Evolutionary conservation across 2,329 filamentous ascomycete genomes (phyloP), one percentile per base, ranked within the genome.

Genomic region (Diplodia intermedia): DNA sequence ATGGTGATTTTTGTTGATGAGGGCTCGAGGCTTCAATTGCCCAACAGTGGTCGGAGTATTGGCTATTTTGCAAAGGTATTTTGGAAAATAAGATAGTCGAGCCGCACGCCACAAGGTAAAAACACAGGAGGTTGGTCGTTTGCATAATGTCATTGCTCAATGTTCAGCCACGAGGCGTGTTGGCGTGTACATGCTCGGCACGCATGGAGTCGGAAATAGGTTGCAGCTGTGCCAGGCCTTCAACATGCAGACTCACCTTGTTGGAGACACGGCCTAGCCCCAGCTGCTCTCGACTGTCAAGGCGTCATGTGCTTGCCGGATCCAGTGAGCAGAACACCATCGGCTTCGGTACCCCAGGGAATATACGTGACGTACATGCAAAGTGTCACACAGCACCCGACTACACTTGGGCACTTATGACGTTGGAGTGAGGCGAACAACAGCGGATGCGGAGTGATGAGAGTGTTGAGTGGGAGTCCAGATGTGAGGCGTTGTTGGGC

Each of bases 391-490:
- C n/a, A 31, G 38, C 36, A 38, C 38, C 36, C 43, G 29, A 38
- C 5, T 47, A 40, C 60, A 26, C n/a, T 40, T 20, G 47, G 7
- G 60, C 31, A 23, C 23, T 33, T 33, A 18, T 43, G 5, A 29
- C 20, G n/a, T 50, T 20, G n/a, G 29, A 33, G 18, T 7, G 50
- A 50, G 26, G 57, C 57, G 40, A 36, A 33, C 23, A 15, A 23
- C 57, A 23, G 12, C 56, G n/a, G 11, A 57, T 57, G 54, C 33
- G 36, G 38, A 31, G 56, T 47, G 36, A 60, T 9, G 38, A 29
- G 38, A n/a, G 4, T 12, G 14, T 8, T 33, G 26, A n/a, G 29
- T 47, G 40, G 15, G n/a, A 26, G 18, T 4, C 26, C 11, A 49
- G 18, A 26, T 3, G 29, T 23, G 43, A 26, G 57, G 57, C 43